Evolutionary conservation across 495 filamentous ascomycete genomes (phyloP).

Genomic region (Penicillium flavigenum): DNA sequence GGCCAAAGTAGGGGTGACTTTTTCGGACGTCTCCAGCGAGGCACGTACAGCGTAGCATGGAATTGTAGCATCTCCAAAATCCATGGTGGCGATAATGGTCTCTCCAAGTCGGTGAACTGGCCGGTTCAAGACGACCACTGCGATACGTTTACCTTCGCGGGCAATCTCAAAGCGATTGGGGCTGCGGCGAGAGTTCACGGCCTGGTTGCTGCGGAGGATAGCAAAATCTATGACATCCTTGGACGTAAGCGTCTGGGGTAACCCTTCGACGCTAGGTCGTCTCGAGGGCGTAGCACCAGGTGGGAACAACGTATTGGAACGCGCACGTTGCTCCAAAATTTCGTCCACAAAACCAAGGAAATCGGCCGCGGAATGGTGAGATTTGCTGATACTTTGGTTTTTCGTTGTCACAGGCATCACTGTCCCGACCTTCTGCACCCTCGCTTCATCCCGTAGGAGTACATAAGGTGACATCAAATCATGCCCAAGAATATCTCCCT

Average conservation of each 20-base stretch:
- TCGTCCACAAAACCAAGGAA: slow-evolving; percentile 79
- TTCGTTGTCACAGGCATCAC: slow-evolving; percentile 26
- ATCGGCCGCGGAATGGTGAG: slow-evolving; percentile 50
- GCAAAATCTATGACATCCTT: slow-evolving; percentile 91
- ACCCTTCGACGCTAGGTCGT: slow-evolving; percentile 47
- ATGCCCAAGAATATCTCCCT: slow-evolving; percentile 70
- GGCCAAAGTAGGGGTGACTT: slow-evolving; percentile 72
- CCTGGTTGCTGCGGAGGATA: slow-evolving; percentile 74
- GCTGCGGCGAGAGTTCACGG: slow-evolving; percentile 59
- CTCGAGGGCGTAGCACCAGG: slow-evolving; percentile 68
- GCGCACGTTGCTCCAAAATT: slow-evolving; percentile 62
- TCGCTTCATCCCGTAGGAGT: slow-evolving; percentile 80
- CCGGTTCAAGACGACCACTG: slow-evolving; percentile 82
- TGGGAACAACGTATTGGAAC: slow-evolving; percentile 53
- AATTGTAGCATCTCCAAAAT: slow-evolving; percentile 71
- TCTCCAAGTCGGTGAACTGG: slow-evolving; percentile 91
- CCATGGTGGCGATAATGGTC: slow-evolving; percentile 74
- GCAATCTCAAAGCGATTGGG: slow-evolving; percentile 93
- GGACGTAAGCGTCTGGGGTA: slow-evolving; percentile 47
- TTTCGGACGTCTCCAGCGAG: slow-evolving; percentile 76
- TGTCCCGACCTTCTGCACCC: slow-evolving; percentile 39
- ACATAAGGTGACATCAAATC: slow-evolving; percentile 94
- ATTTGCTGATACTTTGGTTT: slow-evolving; percentile 41
- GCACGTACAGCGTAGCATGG: slow-evolving; percentile 78
- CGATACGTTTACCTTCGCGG: slow-evolving; percentile 80